Evolutionary conservation across 140 eudicot species (phyloP), one percentile per base, ranked within the genome.

Genomic region (Anethum foeniculum): DNA sequence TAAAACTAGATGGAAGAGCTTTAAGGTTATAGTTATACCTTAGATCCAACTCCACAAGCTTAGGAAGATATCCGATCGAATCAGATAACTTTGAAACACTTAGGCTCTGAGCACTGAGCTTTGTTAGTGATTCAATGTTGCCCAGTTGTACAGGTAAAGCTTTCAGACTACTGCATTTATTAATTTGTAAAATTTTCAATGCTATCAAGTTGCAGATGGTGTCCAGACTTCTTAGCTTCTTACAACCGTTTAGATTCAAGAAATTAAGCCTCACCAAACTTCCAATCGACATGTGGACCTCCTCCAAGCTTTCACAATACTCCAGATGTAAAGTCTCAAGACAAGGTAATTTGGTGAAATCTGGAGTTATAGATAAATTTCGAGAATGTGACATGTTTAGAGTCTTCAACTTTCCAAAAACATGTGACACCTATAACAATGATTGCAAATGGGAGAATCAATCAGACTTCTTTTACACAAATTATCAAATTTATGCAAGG

Each of bases 321-420:
- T 3, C 2, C 4, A 64, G 10, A 27, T n/a, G 11, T 11, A 69
- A 36, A 30, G 19, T 39, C 6, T 72, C 76, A 36, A 71, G 76
- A 36, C 15, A 18, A 1, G 49, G 76, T 0, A 71, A 23, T 71
- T 43, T 19, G 0, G 7, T 71, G 25, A 80, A 80, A 71, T 80
- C 56, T 12, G 71, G 78, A 28, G 78, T 71, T 28, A 14, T 30
- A 11, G 23, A 5, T 18, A 80, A 77, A 13, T 65, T 3, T 11
- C 23, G 11, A 14, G 79, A 80, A 15, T 71, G 3, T 11, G 78
- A 32, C 19, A 80, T 48, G 36, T 69, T 16, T 27, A 80, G 44
- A 19, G 34, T 51, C 71, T 80, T 80, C 49, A 80, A 71, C 4
- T 11, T n/a, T 16, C 34, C 32, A 36, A 81, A 68, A 10, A 54